Percentiles rank a stretch among this genome's conserved stretches.
phyloP scores from a whole-genome alignment of 306 rosid genomes.

The Spatholobus suberectus region DNA sequence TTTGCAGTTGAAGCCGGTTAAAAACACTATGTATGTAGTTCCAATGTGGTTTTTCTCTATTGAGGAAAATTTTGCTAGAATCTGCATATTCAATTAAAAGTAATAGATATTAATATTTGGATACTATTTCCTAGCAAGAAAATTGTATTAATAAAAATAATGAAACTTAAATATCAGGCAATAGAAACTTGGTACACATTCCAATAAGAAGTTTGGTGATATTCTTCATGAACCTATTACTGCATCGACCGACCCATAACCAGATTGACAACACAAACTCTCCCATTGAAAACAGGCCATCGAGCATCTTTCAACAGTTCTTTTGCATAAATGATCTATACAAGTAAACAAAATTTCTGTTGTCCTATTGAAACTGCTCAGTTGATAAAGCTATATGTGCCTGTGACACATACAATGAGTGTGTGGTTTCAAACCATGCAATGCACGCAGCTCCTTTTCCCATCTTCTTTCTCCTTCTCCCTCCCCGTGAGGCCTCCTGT shows the following conservation, averaged over 20 bases:
- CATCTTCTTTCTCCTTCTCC: background rate
- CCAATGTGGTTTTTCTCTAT: constrained; percentile 54
- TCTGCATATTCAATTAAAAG: constrained; percentile 44
- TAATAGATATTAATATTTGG: constrained; percentile 2
- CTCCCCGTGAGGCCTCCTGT: background rate
- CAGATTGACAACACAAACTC: constrained; percentile 17
- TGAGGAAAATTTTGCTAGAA: constrained; percentile 45
- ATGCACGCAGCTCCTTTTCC: background rate
- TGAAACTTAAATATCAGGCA: constrained; percentile 17
- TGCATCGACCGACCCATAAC: constrained; percentile 4
- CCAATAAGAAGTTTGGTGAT: constrained; percentile 10
- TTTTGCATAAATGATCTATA: background rate
- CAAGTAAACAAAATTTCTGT: background rate
- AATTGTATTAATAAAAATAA: constrained; percentile 1
- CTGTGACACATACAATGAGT: background rate
- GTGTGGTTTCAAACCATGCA: background rate
- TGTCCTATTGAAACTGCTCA: background rate
- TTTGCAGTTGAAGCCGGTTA: constrained; percentile 58
- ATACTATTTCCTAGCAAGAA: constrained; percentile 17
- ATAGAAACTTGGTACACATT: constrained; percentile 6
- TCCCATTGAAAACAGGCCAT: constrained; percentile 17
- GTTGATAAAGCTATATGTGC: background rate
- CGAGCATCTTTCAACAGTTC: background rate
- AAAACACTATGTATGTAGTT: constrained; percentile 51
- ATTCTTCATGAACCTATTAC: constrained; percentile 26